phyloP scores from a whole-genome alignment of 371 early-diverging fungal species.

The Mortierella sp. region DNA sequence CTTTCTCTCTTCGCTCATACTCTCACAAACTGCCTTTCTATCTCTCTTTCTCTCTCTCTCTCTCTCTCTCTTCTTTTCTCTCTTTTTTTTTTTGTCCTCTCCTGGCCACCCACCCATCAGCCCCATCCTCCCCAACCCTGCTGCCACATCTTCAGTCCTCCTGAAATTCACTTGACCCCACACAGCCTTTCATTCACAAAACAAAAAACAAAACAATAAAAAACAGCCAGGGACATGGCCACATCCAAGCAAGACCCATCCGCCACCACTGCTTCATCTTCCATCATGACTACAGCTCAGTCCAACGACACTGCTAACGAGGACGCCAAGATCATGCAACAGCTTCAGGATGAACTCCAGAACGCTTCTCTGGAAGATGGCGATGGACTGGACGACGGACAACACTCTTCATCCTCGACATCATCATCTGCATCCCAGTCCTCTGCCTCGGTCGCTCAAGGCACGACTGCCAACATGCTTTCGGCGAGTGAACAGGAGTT shows the following conservation, averaged over 20 bases:
- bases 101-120: too few relatives aligned
- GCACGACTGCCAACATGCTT: constrained; percentile 53
- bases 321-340: constrained; percentile 27
- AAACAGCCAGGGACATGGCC: background rate
- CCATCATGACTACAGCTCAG: background rate
- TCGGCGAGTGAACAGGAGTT: constrained; percentile 61
- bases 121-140: too few relatives aligned
- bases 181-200: too few relatives aligned
- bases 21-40: too few relatives aligned
- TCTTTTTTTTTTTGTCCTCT: too few relatives aligned
- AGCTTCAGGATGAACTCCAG: constrained; percentile 39
- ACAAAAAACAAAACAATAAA: too few relatives aligned
- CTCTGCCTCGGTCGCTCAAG: background rate
- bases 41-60: too few relatives aligned
- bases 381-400: constrained; percentile 4
- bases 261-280: background rate
- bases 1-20: too few relatives aligned
- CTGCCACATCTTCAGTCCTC: too few relatives aligned
- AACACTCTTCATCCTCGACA: constrained; percentile 16
- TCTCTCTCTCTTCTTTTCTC: too few relatives aligned
- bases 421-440: background rate
- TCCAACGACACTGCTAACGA: constrained; percentile 7
- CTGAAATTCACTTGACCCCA: too few relatives aligned
- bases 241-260: constrained; percentile 9
- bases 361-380: constrained; percentile 23